Conservation (phyloP, 768 basidiomycete genomes). For the Suillus americanus region DNA sequence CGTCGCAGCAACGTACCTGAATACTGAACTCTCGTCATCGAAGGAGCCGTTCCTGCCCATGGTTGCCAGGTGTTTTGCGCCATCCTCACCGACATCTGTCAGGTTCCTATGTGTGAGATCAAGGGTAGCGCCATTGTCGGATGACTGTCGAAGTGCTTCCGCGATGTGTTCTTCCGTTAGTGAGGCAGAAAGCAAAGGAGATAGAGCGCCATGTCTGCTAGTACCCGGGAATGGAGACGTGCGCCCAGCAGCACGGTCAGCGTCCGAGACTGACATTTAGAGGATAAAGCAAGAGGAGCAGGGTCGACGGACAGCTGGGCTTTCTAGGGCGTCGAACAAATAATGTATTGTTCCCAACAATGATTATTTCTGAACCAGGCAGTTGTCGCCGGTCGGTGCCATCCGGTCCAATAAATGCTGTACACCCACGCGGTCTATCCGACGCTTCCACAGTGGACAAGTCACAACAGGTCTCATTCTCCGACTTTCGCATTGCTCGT, state of each 20-base stretch:
- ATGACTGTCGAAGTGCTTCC: slow-evolving; percentile 63
- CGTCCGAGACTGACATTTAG: slow-evolving; percentile 31
- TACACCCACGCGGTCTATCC: slow-evolving; percentile 14
- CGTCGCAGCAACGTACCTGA: slow-evolving; percentile 48
- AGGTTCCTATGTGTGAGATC: slow-evolving; percentile 80
- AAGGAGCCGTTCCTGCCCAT: slow-evolving; percentile 47
- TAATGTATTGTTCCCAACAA: slow-evolving; percentile 17
- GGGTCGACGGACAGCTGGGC: slow-evolving; percentile 12
- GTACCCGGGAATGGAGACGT: slow-evolving; percentile 27
- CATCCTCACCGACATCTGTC: slow-evolving; percentile 70
- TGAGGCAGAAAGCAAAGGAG: slow-evolving; percentile 37
- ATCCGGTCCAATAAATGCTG: slow-evolving; percentile 26
- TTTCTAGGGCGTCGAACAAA: slow-evolving; percentile 18
- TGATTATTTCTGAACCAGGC: slow-evolving; percentile 14
- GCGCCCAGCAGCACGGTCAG: slow-evolving; percentile 27
- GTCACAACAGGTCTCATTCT: not conserved
- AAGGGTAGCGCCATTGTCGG: slow-evolving; percentile 81
- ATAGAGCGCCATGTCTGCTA: slow-evolving; percentile 27
- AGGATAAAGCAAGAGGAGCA: slow-evolving; percentile 1
- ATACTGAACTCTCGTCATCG: slow-evolving; percentile 52
- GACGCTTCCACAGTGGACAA: not conserved
- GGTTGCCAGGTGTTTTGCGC: slow-evolving; percentile 74
- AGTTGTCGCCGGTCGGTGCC: slow-evolving; percentile 28
- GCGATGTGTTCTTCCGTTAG: slow-evolving; percentile 58
- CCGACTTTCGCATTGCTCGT: not conserved